Base-by-base conservation (phyloP, 805 yeast species). In the Suhomyces prunicola region DNA sequence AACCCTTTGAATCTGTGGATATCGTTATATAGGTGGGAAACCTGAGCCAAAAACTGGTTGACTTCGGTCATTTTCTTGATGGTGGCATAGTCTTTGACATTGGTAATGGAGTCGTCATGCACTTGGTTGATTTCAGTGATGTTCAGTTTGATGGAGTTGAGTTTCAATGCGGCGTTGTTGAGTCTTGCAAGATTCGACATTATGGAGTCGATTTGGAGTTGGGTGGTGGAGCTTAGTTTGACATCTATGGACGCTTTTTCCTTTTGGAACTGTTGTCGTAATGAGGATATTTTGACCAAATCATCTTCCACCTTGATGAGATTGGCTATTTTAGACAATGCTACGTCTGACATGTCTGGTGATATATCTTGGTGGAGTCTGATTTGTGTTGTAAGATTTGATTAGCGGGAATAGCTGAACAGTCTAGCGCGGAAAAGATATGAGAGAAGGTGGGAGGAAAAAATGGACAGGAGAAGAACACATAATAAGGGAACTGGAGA, bases 231-330 rank as follows among this genome's bases (percentile, higher is more conserved):
- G 60, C 82, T 83, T 57, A 93, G 73, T 64, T 90, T 93, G 47
- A 86, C 76, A 60, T 90, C 97, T 10, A 90, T 74, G 3, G 87
- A 79, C 0, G 86, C 78, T 65, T 88, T 89, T 63, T 93, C 97
- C 57, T 85, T 85, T 6, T 66, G 55, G 47, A 87, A 69, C 54
- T 83, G 87, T 50, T 78, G 82, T 51, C 79, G 80, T 27, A 87
- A 68, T 7, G 74, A 69, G 9, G 73, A 69, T 6, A 87, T 76
- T 52, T 80, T 83, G 48, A 76, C 80, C 40, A 86, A 68, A 53
- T 87, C 91, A 58, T 76, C 80, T 56, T 76, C 79, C 19, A 68
- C 67, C 58, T 73, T 72, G 49, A 76, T 70, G 44, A 76, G 63
- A 51, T 70, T 68, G 27, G 75, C 68, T 33, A 76, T 70, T 47